Evolutionary conservation across 805 yeast genomes (phyloP), one percentile per base, ranked within the genome.

Genomic region (Lipomyces chichibuensis): DNA sequence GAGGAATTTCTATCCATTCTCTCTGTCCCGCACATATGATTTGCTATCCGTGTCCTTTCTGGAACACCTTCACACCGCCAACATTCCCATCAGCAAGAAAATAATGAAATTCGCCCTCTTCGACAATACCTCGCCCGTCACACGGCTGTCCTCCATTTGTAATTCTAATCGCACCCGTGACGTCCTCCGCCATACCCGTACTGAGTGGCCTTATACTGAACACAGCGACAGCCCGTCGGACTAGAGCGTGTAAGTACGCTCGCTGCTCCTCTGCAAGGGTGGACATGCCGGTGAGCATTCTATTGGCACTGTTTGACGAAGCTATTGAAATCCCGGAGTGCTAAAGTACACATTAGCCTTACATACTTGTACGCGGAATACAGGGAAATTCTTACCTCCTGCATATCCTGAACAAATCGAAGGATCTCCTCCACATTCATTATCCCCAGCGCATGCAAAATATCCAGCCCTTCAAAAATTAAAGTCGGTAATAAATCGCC

Each of bases 131-230:
- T 0, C 32, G 29, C 14, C 33, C 46, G 2, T 23, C 56, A 17
- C 46, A 23, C 8, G 66, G 64, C 54, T 60, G 59, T 2, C 71
- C 71, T 14, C 71, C 71, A 17, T 64, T 54, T 17, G 62, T 54
- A 25, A 66, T 61, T 32, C 69, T 25, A 13, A 70, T 25, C 4
- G 57, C n/a, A 11, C 73, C 73, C 6, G 72, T 69, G 11, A 70
- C 65, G 14, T 70, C 73, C 11, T 62, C 60, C 1, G 73, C 72
- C 20, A 43, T 43, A 4, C 73, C 73, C 2, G 72, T 63, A 32
- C 51, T 60, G 17, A 70, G 61, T 2, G 73, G 66, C 23, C 73
- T 59, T n/a, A 69, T n/a, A 46, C 64, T 62, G 63, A 63, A 54
- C 2, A 69, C 65, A 2, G 70, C 70, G 7, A 32, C 25, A 3